Base-by-base conservation (phyloP, 2,329 filamentous ascomycete genomes). In the Zymoseptoria ardabiliae region DNA sequence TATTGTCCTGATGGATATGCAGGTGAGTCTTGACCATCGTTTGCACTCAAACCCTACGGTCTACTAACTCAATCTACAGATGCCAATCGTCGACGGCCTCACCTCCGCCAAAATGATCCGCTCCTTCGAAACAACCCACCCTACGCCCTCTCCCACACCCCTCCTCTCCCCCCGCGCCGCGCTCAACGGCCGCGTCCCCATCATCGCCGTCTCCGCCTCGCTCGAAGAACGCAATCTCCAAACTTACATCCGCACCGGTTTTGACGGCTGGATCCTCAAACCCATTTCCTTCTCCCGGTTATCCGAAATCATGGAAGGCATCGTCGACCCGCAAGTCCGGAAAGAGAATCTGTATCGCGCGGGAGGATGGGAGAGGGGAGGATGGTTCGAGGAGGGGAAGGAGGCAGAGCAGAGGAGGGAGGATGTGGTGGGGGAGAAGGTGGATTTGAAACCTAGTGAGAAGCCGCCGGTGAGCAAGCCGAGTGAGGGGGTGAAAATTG, bases 191-290 rank as follows among this genome's bases (percentile, higher is more conserved):
- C 82, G 88, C 30, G 81, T 92, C 2, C 90, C 91, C 0, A 88
- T 96, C 55, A 90, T 96, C 66, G 91, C 90, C 0, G 90, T 96
- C 0, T 96, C 91, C 0, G 91, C 91, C 7, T 93, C 90, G 0
- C 77, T 96, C 1, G 69, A 89, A 1, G 91, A 96, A 71, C 81
- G 79, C 19, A 82, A 91, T 51, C 82, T 78, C 55, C 78, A 86
- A 49, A 82, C 75, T 0, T 96, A 96, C 65, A 82, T 91, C 50
- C 80, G 88, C 51, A 85, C 85, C 6, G 91, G 91, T 0, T 96
- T 96, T 65, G 91, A 96, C 65, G 91, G 88, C 22, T 96, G 91
- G 91, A 91, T 96, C 23, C 77, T 95, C 59, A 96, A 96, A 69
- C 91, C 91, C 0, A 89, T 96, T 51, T 86, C 93, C 61, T 95